A percentile compares a stretch with the other conserved stretches of the same genome.
Evolutionary conservation across 2,329 filamentous ascomycete species (phyloP).

Genomic region (Xylaria sp.): DNA sequence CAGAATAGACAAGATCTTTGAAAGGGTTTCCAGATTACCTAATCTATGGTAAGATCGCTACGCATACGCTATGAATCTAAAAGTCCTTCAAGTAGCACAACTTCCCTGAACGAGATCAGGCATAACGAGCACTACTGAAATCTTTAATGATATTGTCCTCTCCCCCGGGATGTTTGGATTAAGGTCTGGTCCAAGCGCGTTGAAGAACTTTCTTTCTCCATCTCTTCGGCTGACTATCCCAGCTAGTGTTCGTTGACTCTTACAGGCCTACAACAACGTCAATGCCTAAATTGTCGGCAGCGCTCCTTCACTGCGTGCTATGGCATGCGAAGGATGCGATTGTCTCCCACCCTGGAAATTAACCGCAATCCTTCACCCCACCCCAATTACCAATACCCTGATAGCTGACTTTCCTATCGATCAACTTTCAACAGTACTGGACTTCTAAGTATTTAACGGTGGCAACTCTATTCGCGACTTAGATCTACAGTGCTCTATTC

Average conservation of each 20-base stretch:
- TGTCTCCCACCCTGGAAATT: constrained; percentile 5
- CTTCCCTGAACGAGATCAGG: neutral
- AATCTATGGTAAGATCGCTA: too few species aligned
- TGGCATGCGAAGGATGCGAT: constrained; percentile 9
- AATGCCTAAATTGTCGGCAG: neutral
- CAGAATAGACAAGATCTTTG: neutral
- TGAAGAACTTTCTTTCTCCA: neutral
- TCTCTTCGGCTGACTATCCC: neutral
- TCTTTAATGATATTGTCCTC: neutral
- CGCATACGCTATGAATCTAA: too few species aligned
- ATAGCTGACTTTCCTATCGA: neutral
- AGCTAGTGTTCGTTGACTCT: neutral
- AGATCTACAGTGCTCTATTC: neutral
- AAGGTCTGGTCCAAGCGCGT: neutral
- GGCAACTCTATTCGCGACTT: neutral
- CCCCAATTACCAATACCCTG: constrained; percentile 16
- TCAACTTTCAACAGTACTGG: neutral
- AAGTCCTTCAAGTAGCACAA: neutral
- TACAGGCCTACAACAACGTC: neutral
- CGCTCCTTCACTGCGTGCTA: neutral
- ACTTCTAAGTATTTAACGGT: neutral
- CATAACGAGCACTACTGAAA: neutral
- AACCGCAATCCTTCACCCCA: constrained; percentile 20
- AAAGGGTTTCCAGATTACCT: neutral
- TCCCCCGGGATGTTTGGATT: neutral